Conservation (phyloP, 2,329 filamentous ascomycete species). For the Mycosphaerella arachidis region DNA sequence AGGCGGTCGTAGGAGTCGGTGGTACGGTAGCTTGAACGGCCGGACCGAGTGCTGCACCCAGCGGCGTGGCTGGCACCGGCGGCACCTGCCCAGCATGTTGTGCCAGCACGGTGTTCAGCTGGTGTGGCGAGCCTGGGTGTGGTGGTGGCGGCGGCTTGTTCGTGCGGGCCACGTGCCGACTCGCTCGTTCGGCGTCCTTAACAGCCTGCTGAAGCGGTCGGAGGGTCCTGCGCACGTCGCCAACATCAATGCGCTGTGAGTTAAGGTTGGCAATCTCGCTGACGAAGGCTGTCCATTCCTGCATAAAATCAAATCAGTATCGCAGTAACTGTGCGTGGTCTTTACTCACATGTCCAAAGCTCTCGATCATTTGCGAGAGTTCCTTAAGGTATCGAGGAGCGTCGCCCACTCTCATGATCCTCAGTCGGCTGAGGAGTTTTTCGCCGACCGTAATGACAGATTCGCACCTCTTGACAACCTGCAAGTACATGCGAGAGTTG, state of each 20-base stretch:
- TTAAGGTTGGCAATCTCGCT: constrained; percentile 51
- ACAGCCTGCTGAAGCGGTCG: constrained; percentile 77
- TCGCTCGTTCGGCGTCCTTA: constrained; percentile 72
- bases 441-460: constrained; percentile 69
- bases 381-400: constrained; percentile 63
- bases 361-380: constrained; percentile 68
- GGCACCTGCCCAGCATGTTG: constrained; percentile 40
- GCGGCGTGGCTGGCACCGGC: constrained; percentile 74
- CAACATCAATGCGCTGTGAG: constrained; percentile 37
- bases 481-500: constrained; percentile 59
- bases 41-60: constrained; percentile 83
- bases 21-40: constrained; percentile 73
- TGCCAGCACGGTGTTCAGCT: constrained; percentile 24
- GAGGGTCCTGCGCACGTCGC: constrained; percentile 68
- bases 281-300: constrained; percentile 65
- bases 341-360: constrained; percentile 55
- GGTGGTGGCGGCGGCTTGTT: constrained; percentile 19
- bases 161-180: constrained; percentile 62
- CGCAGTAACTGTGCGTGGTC: neutral
- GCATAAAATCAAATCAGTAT: constrained; percentile 22
- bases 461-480: constrained; percentile 66
- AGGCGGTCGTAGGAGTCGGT: constrained; percentile 15
- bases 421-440: constrained; percentile 66
- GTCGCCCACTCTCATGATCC: constrained; percentile 78
- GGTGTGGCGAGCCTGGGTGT: constrained; percentile 22